Evolutionary conservation across 2,329 filamentous ascomycete genomes (phyloP), one percentile per base, ranked within the genome.

Genomic region (Dactylellina leptospora): DNA sequence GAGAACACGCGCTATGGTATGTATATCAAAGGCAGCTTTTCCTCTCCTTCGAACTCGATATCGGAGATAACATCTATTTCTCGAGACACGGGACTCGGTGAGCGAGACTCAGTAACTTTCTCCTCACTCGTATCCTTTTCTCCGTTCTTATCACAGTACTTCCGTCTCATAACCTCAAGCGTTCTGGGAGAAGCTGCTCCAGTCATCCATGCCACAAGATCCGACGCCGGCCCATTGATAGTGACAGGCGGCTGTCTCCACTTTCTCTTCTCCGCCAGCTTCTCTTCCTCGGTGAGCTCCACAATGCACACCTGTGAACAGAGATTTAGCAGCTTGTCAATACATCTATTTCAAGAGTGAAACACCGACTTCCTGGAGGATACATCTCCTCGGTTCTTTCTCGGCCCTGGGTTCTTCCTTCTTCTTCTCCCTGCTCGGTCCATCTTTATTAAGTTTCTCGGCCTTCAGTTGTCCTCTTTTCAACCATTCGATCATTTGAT

Each of bases 171-270:
- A 5, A 22, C 30, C 1, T 8, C 18, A 9, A 4, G 13, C n/a
- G 23, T 23, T 4, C 20, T 20, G 1, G 9, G 20, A 10, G 53
- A 50, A 2, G 66, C 33, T 20, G 42, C 23, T 16, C 66, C 66
- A 9, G 56, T 53, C 42, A 53, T 63, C 66, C 66, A 71, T 8
- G 40, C 44, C 9, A 71, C 5, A 28, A 71, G 63, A 1, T 71
- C 51, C 6, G 66, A 71, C 3, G 66, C 66, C 2, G 50, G 58
- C 3, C 40, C 58, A 20, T 63, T 63, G 11, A 63, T 51, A 9
- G 44, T 63, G 10, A 10, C 58, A 1, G 22, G 6, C 18, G 66
- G 58, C 3, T 48, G 40, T 16, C 20, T 30, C 66, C 66, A 71
- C 10, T 48, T 42, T 3, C 11, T 25, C 28, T 25, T 47, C 9